A percentile compares a stretch with the other conserved stretches of the same genome.
These are phyloP conservation scores for Triangularia verruculosa DNA, from an alignment of 2,329 filamentous ascomycete genomes.

Conservation along the genomic window DNA sequence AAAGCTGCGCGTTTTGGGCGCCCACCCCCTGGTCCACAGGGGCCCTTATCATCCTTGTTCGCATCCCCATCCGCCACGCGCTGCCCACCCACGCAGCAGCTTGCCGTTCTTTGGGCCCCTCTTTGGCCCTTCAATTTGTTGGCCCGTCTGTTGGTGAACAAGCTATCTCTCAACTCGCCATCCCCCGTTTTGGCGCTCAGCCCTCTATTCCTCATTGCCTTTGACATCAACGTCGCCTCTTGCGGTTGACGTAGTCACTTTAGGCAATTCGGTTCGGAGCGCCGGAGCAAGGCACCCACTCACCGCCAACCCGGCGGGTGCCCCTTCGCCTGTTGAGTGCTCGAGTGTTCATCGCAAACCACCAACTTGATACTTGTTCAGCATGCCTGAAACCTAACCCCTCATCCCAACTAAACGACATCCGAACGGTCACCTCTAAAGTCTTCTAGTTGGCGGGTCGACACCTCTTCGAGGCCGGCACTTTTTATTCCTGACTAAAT, in stretches of 20 bases:
- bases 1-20: conserved; percentile 1
- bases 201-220: background rate
- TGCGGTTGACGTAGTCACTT: background rate
- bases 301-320: background rate
- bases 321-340: background rate
- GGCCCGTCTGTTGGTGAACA: conserved; percentile 5
- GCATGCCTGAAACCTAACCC: conserved; percentile 7
- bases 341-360: background rate
- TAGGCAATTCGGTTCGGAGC: background rate
- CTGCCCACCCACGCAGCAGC: conserved; percentile 1
- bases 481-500: background rate
- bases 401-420: background rate
- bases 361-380: background rate
- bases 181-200: background rate
- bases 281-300: background rate
- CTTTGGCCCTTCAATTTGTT: conserved; percentile 17
- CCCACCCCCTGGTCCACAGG: background rate
- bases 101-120: conserved; percentile 16
- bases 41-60: background rate
- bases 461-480: background rate
- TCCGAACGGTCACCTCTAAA: background rate
- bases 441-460: background rate
- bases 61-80: conserved; percentile 3
- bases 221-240: background rate
- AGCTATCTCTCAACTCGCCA: background rate